Base-by-base conservation (phyloP, 495 filamentous ascomycete species). In the Aspergillus diversus region DNA sequence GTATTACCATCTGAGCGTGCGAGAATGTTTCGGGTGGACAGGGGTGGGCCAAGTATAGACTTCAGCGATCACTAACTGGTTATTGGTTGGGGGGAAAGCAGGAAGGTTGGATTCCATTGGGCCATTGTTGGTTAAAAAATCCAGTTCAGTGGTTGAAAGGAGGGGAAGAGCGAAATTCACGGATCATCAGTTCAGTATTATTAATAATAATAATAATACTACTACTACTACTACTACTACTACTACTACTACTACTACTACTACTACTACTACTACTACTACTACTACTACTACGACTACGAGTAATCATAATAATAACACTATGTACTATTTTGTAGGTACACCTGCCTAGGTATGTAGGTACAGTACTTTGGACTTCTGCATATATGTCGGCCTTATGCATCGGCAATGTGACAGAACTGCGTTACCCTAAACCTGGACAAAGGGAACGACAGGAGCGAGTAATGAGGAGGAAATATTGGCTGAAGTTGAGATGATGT, bases 11-110 rank as follows among this genome's bases (percentile, higher is more conserved):
- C 21, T 27, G 21, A 27, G 21, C 21, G 21, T 2, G 51, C 59
- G 37, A 55, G 49, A 61, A 55, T 61, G 21, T 33, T 34, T 21
- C 59, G 59, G 59, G 17, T 37, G 27, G 13, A 34, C 16, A 33
- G 51, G 51, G 27, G 51, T 34, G 51, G 27, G 51, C 31, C 12
- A 21, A 50, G 51, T 17, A 31, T 21, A 16, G 47, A 21, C 16
- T 16, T 21, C 12, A 9, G 21, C 47, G 21, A 31, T 50, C 21
- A 50, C n/a, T 21, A 9, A 3, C 7, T 16, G 47, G 47, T 27
- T 50, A 50, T 50, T 50, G 47, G 47, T 27, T 50, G 47, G 47
- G 16, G 47, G 21, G 6, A 31, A 9, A 50, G 16, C 11, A 21
- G 6, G 5, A 27, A 7, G 5, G 15, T 17, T 50, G 17, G 47